Evolutionary conservation across 441 rosid genomes (phyloP).

Genomic region (Aquilaria agallochum): DNA sequence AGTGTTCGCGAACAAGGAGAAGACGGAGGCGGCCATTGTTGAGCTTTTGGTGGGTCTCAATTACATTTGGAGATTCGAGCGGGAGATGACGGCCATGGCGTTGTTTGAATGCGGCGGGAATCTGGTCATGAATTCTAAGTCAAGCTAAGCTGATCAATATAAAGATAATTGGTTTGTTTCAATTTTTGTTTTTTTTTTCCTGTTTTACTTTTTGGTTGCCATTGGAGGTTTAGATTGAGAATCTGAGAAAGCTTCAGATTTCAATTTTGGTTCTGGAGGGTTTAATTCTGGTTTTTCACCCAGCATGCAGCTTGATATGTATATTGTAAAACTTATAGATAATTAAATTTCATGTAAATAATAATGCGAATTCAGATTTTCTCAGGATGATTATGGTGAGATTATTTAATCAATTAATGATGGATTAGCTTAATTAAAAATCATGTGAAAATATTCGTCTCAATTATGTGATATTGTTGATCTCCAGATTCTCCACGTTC

Average conservation of each 20-base stretch:
- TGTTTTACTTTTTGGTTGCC: slow-evolving; percentile 7
- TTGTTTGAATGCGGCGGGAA: slow-evolving; percentile 56
- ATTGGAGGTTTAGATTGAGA: slow-evolving; percentile 15
- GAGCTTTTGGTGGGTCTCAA: slow-evolving; percentile 93
- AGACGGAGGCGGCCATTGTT: slow-evolving; percentile 87
- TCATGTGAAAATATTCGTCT: slow-evolving; percentile 25
- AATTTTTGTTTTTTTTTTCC: not conserved
- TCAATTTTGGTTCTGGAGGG: slow-evolving; percentile 11
- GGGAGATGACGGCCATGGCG: slow-evolving; percentile 92
- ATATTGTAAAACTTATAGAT: slow-evolving; percentile 16
- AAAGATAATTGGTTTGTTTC: not conserved
- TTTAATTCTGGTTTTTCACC: slow-evolving; percentile 31
- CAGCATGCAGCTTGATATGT: slow-evolving; percentile 19
- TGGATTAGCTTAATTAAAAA: not conserved
- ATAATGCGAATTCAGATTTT: slow-evolving; percentile 18
- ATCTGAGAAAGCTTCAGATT: slow-evolving; percentile 4
- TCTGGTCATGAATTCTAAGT: slow-evolving; percentile 25
- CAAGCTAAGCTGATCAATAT: slow-evolving; percentile 11
- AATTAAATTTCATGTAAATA: slow-evolving; percentile 25
- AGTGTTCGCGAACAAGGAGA: slow-evolving; percentile 70
- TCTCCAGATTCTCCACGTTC: no score
- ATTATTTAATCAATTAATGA: no score
- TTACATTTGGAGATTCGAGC: slow-evolving; percentile 92
- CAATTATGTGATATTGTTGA: not conserved
- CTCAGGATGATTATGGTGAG: not conserved